These are phyloP conservation scores for Lachnellula subtilissima DNA, from an alignment of 2,329 filamentous ascomycete species.

Conservation along the genomic window DNA sequence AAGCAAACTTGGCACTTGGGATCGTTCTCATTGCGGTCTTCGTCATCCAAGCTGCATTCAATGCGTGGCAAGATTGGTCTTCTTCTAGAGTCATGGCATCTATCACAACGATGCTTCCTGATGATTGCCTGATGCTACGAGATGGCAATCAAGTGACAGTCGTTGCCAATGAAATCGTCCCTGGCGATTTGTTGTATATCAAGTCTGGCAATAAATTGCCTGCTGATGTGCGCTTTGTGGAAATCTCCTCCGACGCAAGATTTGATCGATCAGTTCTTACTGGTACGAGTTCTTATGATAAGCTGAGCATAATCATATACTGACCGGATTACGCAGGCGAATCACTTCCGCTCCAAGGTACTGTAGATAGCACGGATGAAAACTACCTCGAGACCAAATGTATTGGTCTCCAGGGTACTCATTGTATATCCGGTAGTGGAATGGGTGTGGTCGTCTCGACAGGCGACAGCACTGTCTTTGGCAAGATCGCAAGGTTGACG, in stretches of 20 bases:
- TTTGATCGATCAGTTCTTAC: slow-evolving; percentile 72
- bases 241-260: slow-evolving; percentile 63
- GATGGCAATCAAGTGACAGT: slow-evolving; percentile 49
- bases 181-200: slow-evolving; percentile 64
- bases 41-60: slow-evolving; percentile 64
- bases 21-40: slow-evolving; percentile 70
- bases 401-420: slow-evolving; percentile 75
- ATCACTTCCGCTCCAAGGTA: slow-evolving; percentile 58
- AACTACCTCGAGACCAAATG: slow-evolving; percentile 75
- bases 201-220: slow-evolving; percentile 70
- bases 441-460: slow-evolving; percentile 66
- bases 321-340: slow-evolving; percentile 43
- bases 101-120: slow-evolving; percentile 76
- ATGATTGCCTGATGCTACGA: slow-evolving; percentile 61
- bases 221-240: slow-evolving; percentile 66
- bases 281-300: slow-evolving; percentile 36
- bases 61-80: slow-evolving; percentile 70
- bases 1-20: slow-evolving; percentile 67
- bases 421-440: slow-evolving; percentile 66
- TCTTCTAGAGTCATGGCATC: slow-evolving; percentile 73
- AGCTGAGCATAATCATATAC: not conserved
- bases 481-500: slow-evolving; percentile 68
- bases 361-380: slow-evolving; percentile 60
- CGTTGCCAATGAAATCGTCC: slow-evolving; percentile 58
- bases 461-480: slow-evolving; percentile 70